Base-by-base conservation (phyloP, 805 yeast species). In the Yamadazyma phyllophila region DNA sequence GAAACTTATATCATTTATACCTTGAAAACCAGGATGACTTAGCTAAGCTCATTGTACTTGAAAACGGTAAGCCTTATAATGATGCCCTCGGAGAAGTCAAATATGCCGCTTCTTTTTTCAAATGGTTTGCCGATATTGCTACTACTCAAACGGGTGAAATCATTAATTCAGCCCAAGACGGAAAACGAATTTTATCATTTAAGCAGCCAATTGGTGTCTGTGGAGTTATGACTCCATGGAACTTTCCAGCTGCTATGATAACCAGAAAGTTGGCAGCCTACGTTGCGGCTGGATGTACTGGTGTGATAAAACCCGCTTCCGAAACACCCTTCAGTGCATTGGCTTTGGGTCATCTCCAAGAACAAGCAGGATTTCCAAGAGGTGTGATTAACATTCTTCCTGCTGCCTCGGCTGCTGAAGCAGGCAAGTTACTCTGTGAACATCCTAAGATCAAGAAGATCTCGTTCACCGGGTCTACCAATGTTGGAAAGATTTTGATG, bases 41-140 rank as follows among this genome's bases (percentile, higher is more conserved):
- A 50, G 91, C 89, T 29, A 73, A 62, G 46, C 60, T 86, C 40
- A 70, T 82, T 43, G 80, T 86, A 12, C 63, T 79, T 50, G 95
- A 86, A 59, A 87, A 86, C 59, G 95, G 95, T 30, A 86, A 86
- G 63, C 78, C 91, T 1, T 63, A 74, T 11, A 74, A 80, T 1
- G 94, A 86, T 59, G 83, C 92, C n/a, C 59, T 66, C 41, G 91
- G 90, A 4, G 94, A 86, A 60, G 74, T 85, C 26, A 61, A 57
- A 41, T 81, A 82, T 54, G 83, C 85, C 8, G 84, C 88, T 1
- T 78, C 87, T 6, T 90, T 85, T 64, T 85, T 88, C 62, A 90
- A 88, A 59, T 91, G 97, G 97, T 91, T 82, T 60, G 74, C 95
- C 27, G 94, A 85, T 62, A 87, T 82, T 54, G 92, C 92, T 7